A percentile compares a stretch with the other conserved stretches of the same genome.
Evolutionary conservation across 495 filamentous ascomycete species (phyloP).

Genomic region (Xylaria flabelliformis): DNA sequence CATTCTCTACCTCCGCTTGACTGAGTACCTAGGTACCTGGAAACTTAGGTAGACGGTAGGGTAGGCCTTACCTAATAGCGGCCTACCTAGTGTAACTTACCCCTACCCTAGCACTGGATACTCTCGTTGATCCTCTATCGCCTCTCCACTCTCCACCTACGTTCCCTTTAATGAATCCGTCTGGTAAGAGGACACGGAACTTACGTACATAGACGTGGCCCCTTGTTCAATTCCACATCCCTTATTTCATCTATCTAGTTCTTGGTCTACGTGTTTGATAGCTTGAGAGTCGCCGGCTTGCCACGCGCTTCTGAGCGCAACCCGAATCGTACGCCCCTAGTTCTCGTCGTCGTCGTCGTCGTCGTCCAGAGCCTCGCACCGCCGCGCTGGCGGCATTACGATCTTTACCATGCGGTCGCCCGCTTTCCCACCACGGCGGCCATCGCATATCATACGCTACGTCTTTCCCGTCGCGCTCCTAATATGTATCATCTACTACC

Average conservation of each 20-base stretch:
- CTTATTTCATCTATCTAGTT: background rate
- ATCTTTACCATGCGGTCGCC: constrained; percentile 43
- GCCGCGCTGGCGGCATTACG: constrained; percentile 35
- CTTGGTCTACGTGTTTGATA: background rate
- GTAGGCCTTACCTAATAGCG: background rate
- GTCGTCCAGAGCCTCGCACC: constrained; percentile 1
- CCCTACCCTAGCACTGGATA: background rate
- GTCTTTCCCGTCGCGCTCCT: constrained; percentile 42
- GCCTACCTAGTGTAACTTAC: background rate
- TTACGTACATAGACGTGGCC: background rate
- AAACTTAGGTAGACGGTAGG: background rate
- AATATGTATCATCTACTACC: constrained; percentile 41
- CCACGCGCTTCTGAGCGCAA: constrained; percentile 10
- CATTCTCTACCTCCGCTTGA: background rate
- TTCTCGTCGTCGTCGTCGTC: background rate
- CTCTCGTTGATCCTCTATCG: background rate
- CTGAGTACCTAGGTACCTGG: background rate
- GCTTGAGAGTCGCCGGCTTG: background rate
- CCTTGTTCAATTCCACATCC: constrained; percentile 1
- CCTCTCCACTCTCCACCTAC: background rate
- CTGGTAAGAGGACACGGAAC: background rate
- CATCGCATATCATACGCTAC: constrained; percentile 47
- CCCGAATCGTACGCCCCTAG: background rate
- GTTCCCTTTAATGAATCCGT: constrained; percentile 1
- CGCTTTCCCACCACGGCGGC: constrained; percentile 48